phyloP scores from a whole-genome alignment of 192 early-diverging fungal genomes.

The Lobosporangium transversale region DNA sequence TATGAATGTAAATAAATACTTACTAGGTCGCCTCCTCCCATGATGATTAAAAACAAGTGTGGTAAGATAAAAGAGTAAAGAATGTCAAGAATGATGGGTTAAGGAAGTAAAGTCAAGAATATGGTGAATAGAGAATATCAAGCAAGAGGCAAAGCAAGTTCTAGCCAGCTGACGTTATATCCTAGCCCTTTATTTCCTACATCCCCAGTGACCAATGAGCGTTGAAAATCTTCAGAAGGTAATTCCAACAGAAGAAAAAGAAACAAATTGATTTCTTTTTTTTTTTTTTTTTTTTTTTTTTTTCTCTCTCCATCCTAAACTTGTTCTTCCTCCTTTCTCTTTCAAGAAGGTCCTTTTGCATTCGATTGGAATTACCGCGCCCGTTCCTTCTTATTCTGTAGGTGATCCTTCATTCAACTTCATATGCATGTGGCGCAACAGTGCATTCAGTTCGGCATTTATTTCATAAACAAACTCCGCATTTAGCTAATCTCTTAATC shows the following conservation, averaged over 20 bases:
- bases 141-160: not conserved
- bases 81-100: no score
- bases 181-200: not conserved
- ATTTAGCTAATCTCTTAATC: no score
- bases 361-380: no score
- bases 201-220: no score
- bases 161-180: no score
- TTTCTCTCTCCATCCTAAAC: not conserved
- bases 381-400: no score
- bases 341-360: not conserved
- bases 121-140: no score
- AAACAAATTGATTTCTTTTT: conserved; percentile 1
- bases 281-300: not conserved
- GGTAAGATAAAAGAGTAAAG: not conserved
- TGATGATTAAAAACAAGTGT: conserved; percentile 30
- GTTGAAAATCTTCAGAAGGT: not conserved
- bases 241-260: conserved; percentile 6
- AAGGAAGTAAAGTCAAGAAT: not conserved
- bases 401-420: no score
- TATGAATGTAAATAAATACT: no score
- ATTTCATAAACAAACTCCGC: no score
- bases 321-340: not conserved
- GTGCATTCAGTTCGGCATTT: no score
- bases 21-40: conserved; percentile 65
- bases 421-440: no score